Percentiles rank a stretch among this genome's conserved stretches.
Conservation (phyloP, 441 rosid genomes). For the Dalechampia spathulata region DNA sequence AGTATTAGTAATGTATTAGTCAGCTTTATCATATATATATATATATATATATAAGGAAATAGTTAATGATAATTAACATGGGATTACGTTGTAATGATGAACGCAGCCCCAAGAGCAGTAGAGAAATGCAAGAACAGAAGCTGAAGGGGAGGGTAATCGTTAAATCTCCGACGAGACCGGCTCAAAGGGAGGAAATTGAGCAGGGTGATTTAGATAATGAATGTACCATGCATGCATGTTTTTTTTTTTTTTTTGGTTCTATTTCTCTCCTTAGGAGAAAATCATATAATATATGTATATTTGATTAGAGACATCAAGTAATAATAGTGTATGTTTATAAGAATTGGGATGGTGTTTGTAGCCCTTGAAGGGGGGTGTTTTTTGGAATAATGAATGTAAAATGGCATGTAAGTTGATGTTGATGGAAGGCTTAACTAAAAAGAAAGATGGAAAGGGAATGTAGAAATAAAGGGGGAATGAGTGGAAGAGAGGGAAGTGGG, state of each 20-base stretch:
- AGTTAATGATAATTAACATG: too few species aligned
- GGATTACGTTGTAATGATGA: too few species aligned
- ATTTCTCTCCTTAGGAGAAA: not conserved
- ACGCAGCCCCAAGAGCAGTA: constrained; percentile 83
- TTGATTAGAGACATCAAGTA: constrained; percentile 16
- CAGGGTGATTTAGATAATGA: constrained; percentile 55
- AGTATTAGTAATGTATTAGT: too few species aligned
- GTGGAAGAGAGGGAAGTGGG: too few species aligned
- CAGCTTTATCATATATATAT: too few species aligned
- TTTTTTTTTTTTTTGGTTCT: not conserved
- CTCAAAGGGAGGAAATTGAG: constrained; percentile 28
- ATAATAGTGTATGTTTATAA: too few species aligned
- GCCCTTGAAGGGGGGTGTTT: too few species aligned
- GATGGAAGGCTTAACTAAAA: too few species aligned
- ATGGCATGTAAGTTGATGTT: not conserved
- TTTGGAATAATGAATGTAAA: not conserved
- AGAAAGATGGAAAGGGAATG: too few species aligned
- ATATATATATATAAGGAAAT: too few species aligned
- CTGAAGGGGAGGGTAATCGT: constrained; percentile 19
- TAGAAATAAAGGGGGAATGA: constrained; percentile 20
- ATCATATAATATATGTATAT: constrained; percentile 9
- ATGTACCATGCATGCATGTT: too few species aligned
- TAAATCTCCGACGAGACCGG: constrained; percentile 3
- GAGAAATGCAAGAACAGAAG: constrained; percentile 92
- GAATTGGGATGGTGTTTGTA: too few species aligned